Evolutionary conservation across 495 filamentous ascomycete species (phyloP).

Genomic region (Hypoxylon perforatum): DNA sequence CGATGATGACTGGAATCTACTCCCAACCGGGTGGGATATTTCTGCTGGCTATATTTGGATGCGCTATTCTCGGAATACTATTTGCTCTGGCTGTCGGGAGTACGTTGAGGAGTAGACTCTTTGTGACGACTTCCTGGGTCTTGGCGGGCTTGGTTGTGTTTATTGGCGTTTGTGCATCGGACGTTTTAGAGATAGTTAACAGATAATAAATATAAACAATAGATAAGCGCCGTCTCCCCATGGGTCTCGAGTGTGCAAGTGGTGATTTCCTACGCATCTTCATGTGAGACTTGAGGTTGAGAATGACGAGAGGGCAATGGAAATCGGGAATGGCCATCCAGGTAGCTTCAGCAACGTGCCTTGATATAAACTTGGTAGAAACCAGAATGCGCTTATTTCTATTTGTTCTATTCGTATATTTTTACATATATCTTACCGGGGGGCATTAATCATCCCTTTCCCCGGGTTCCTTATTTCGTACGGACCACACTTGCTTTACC

Average conservation of each 20-base stretch:
- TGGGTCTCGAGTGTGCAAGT: too few species aligned
- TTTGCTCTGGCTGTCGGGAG: neutral
- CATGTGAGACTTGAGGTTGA: too few species aligned
- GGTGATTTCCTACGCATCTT: too few species aligned
- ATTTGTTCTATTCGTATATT: too few species aligned
- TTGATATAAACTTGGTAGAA: too few species aligned
- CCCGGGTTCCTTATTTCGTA: constrained; percentile 29
- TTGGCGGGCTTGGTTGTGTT: neutral
- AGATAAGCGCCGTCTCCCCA: too few species aligned
- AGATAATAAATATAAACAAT: too few species aligned
- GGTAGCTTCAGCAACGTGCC: too few species aligned
- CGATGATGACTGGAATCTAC: neutral
- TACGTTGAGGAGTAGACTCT: neutral
- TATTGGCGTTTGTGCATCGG: neutral
- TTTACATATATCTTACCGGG: too few species aligned
- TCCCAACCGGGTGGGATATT: neutral
- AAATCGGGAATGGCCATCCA: too few species aligned
- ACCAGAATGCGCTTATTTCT: too few species aligned
- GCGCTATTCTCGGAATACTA: neutral
- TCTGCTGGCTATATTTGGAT: neutral
- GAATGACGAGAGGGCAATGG: too few species aligned
- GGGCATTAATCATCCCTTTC: neutral
- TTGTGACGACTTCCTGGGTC: neutral
- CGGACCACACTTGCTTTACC: constrained; percentile 43
- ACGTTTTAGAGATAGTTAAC: neutral